A percentile compares a stretch with the other conserved stretches of the same genome.
These are phyloP conservation scores for Zygotorulaspora sp. DNA, from an alignment of 805 yeast genomes.

Conservation along the genomic window DNA sequence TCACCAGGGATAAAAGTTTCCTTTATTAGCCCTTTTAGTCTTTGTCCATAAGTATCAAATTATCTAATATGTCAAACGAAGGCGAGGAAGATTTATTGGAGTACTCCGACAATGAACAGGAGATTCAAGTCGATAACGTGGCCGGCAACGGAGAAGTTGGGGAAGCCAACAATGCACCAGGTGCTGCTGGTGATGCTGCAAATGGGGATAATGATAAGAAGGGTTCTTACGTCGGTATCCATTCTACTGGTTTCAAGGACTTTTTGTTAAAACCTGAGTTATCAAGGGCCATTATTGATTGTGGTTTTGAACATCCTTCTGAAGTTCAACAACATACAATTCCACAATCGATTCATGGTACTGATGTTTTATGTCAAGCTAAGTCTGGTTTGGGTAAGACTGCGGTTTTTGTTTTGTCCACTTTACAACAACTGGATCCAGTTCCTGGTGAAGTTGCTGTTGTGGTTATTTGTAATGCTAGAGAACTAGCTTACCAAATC, in stretches of 20 bases:
- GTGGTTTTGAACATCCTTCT: conserved; percentile 99
- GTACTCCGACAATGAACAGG: conserved; percentile 97
- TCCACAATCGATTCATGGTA: conserved; percentile 96
- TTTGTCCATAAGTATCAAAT: neutral
- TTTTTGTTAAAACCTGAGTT: conserved; percentile 94
- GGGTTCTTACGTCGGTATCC: conserved; percentile 97
- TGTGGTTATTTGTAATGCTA: conserved; percentile 93
- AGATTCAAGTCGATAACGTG: conserved; percentile 60
- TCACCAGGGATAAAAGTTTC: neutral
- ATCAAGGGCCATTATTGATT: conserved; percentile 94
- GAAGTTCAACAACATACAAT: conserved; percentile 99
- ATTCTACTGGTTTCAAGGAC: conserved; percentile 98
- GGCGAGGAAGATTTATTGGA: conserved; percentile 99
- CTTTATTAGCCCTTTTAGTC: neutral
- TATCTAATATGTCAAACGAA: conserved; percentile 71
- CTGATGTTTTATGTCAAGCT: conserved; percentile 97
- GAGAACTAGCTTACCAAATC: conserved; percentile 98
- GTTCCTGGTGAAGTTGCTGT: conserved; percentile 95
- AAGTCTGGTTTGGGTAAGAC: conserved; percentile 99
- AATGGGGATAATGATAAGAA: conserved; percentile 73
- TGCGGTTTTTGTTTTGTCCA: conserved; percentile 93
- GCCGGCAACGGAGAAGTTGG: conserved; percentile 35
- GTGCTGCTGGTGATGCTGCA: conserved; percentile 30
- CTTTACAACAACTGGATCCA: conserved; percentile 95
- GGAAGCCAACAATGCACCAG: conserved; percentile 24